phyloP scores from a whole-genome alignment of 2,329 filamentous ascomycete species.

The Sporothrix luriei region DNA sequence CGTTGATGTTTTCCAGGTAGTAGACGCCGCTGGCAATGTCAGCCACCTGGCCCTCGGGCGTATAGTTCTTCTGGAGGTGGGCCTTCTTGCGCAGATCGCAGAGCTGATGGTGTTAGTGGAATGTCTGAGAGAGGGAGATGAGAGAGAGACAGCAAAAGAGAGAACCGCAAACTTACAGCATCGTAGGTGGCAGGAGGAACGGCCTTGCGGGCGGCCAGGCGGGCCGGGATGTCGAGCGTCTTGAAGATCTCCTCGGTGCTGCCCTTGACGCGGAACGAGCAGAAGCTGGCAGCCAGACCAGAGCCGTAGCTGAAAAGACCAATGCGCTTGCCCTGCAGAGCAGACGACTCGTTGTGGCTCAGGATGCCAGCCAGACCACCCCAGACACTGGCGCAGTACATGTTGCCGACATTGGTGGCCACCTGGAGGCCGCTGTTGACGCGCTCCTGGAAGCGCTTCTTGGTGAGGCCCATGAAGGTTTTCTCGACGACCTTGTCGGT shows the following conservation, averaged over 20 bases:
- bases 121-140: background rate
- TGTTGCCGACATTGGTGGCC: constrained; percentile 73
- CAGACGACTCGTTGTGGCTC: constrained; percentile 62
- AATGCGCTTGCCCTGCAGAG: constrained; percentile 70
- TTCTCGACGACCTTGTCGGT: constrained; percentile 83
- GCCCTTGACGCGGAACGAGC: constrained; percentile 72
- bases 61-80: constrained; percentile 78
- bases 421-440: constrained; percentile 73
- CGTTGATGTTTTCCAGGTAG: constrained; percentile 78
- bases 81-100: constrained; percentile 80
- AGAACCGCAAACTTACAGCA: constrained; percentile 55
- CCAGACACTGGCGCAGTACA: constrained; percentile 73
- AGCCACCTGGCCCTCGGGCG: constrained; percentile 67
- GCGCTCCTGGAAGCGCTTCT: constrained; percentile 81
- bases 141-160: background rate
- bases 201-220: constrained; percentile 65
- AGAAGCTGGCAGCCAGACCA: constrained; percentile 70
- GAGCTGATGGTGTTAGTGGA: constrained; percentile 56
- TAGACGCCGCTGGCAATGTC: constrained; percentile 70
- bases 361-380: constrained; percentile 74
- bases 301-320: constrained; percentile 80
- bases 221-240: constrained; percentile 68
- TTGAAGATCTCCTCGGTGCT: constrained; percentile 69
- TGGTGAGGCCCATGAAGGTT: constrained; percentile 79
- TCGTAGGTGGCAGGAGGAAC: constrained; percentile 75